Conservation (phyloP, 2,329 filamentous ascomycete species). For the Elsinoe australis region DNA sequence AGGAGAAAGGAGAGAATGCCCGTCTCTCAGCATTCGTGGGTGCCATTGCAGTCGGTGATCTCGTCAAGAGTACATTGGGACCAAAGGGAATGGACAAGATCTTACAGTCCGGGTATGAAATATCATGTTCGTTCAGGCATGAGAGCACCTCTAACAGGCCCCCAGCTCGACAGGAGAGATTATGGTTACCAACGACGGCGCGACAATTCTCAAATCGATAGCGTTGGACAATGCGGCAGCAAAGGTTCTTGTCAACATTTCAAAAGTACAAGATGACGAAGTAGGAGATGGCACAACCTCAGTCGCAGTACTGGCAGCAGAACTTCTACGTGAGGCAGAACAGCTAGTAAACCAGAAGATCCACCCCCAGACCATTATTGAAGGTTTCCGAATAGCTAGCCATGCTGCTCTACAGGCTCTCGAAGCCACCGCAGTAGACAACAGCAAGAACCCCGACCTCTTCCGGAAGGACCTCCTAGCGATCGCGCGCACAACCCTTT, state of each 20-base stretch:
- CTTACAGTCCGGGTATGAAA: constrained; percentile 78
- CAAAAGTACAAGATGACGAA: constrained; percentile 98
- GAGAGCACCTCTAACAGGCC: constrained; percentile 27
- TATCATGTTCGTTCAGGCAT: constrained; percentile 17
- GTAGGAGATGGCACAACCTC: constrained; percentile 97
- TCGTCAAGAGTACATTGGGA: constrained; percentile 94
- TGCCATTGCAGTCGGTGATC: constrained; percentile 91
- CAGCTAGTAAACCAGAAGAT: constrained; percentile 97
- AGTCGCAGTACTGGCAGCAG: constrained; percentile 90
- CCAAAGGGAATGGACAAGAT: constrained; percentile 99
- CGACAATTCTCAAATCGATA: constrained; percentile 96
- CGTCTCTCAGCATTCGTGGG: constrained; percentile 97
- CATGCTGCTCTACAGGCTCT: constrained; percentile 77
- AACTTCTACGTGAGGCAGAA: constrained; percentile 91
- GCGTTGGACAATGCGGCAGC: constrained; percentile 96
- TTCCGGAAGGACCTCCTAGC: constrained; percentile 85
- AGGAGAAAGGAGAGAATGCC: constrained; percentile 99
- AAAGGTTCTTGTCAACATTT: constrained; percentile 98
- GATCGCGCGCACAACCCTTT: constrained; percentile 90
- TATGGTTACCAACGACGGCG: constrained; percentile 97
- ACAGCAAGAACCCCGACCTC: constrained; percentile 71
- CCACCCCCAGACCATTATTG: constrained; percentile 98
- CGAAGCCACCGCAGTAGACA: constrained; percentile 77
- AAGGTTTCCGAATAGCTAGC: constrained; percentile 96
- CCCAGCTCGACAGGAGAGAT: constrained; percentile 86